These are phyloP conservation scores for Chamaenerion angustifolium DNA, from an alignment of 345 rosid species.

Conservation along the genomic window DNA sequence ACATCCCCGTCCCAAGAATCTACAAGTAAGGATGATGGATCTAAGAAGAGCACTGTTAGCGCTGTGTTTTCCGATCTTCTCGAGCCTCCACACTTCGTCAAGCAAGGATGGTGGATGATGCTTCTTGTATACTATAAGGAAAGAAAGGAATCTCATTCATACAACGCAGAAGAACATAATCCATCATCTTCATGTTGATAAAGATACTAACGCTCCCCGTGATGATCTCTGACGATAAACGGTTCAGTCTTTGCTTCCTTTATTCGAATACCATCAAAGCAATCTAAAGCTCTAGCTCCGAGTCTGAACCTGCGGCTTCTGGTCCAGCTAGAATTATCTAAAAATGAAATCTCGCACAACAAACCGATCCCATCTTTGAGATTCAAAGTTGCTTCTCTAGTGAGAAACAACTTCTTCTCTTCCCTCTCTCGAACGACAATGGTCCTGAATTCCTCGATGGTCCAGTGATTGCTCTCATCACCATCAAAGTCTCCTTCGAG, in stretches of 20 bases:
- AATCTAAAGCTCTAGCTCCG: constrained; percentile 68
- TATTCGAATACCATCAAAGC: constrained; percentile 39
- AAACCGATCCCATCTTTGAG: constrained; percentile 56
- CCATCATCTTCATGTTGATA: background rate
- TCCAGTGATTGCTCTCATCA: constrained; percentile 54
- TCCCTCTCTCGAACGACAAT: constrained; percentile 88
- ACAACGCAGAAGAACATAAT: no score
- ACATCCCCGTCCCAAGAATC: constrained; percentile 98
- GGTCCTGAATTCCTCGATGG: constrained; percentile 61
- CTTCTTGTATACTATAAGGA: constrained; percentile 83
- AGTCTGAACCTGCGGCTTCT: constrained; percentile 93
- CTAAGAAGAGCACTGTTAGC: constrained; percentile 54
- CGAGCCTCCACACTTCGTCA: constrained; percentile 96
- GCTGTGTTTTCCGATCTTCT: constrained; percentile 96
- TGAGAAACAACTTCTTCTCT: constrained; percentile 88
- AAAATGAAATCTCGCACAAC: constrained; percentile 64
- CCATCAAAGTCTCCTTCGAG: constrained; percentile 90
- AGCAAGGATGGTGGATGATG: constrained; percentile 79
- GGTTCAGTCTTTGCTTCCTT: constrained; percentile 79
- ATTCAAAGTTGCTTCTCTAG: constrained; percentile 52
- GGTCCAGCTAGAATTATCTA: constrained; percentile 99
- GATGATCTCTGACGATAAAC: constrained; percentile 95
- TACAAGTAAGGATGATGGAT: no score
- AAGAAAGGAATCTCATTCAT: no score
- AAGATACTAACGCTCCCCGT: constrained; percentile 81